phyloP scores from a whole-genome alignment of 2,329 filamentous ascomycete species.

The Verticillium isaacii region DNA sequence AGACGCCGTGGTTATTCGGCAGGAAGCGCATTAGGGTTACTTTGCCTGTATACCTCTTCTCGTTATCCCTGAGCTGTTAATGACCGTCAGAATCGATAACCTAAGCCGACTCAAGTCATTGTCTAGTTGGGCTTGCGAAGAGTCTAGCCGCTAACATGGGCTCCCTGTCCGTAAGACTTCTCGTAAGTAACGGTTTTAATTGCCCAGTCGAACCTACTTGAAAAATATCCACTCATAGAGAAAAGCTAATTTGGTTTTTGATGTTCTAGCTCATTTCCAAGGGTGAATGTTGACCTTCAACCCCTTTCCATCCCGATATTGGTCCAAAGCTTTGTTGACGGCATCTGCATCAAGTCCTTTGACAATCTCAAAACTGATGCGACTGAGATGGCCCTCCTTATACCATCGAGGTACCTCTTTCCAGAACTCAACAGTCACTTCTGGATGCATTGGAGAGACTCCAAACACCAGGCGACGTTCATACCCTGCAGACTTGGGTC shows the following conservation, averaged over 20 bases:
- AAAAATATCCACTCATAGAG: too few species aligned
- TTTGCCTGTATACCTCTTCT: too few species aligned
- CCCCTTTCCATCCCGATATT: constrained; percentile 1
- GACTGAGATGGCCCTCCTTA: not conserved
- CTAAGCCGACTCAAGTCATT: too few species aligned
- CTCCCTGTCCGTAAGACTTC: too few species aligned
- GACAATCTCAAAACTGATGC: not conserved
- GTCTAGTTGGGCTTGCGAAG: too few species aligned
- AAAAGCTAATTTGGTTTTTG: too few species aligned
- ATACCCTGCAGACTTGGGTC: not conserved
- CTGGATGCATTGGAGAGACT: not conserved
- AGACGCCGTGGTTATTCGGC: not conserved
- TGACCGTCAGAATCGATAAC: too few species aligned
- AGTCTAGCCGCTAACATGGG: too few species aligned
- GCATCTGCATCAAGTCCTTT: constrained; percentile 2
- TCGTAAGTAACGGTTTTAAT: too few species aligned
- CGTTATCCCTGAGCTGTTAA: too few species aligned
- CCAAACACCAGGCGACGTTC: constrained; percentile 1
- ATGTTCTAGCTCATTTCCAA: not conserved
- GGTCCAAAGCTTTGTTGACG: constrained; percentile 2
- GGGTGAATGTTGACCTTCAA: constrained; percentile 1
- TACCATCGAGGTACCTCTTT: constrained; percentile 1
- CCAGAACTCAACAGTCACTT: constrained; percentile 1
- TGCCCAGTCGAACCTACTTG: too few species aligned
- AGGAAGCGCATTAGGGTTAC: constrained; percentile 4